A percentile compares a stretch with the other conserved stretches of the same genome.
Evolutionary conservation across 352 stramenopile species (phyloP).

Genomic region (Globisporangium apiculatum): DNA sequence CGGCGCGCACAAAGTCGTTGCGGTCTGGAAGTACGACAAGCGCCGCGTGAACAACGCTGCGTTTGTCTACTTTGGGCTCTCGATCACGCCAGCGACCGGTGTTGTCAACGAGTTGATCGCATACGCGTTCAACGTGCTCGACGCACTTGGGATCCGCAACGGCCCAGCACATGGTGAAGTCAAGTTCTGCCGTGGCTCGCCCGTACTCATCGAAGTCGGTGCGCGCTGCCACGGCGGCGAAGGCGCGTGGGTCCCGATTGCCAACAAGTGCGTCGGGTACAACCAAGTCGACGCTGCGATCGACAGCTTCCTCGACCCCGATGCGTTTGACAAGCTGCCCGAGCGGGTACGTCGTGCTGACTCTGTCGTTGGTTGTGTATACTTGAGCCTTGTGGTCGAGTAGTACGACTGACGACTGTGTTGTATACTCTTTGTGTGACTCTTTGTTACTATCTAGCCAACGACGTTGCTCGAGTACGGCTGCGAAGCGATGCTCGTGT

Average conservation of each 20-base stretch:
- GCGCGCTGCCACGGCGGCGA: conserved; percentile 94
- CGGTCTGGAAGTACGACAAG: conserved; percentile 98
- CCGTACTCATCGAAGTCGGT: conserved; percentile 94
- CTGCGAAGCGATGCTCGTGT: conserved; percentile 92
- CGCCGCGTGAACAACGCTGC: conserved; percentile 89
- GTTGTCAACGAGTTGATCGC: conserved; percentile 77
- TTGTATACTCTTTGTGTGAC: not conserved
- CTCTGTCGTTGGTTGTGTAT: not conserved
- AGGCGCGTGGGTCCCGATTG: conserved; percentile 90
- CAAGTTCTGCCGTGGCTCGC: conserved; percentile 77
- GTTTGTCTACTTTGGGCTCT: conserved; percentile 93
- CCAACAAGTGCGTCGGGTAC: conserved; percentile 89
- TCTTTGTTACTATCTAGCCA: conserved; percentile 22
- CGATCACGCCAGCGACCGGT: conserved; percentile 54
- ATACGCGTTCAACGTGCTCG: conserved; percentile 72
- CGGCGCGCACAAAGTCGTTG: conserved; percentile 92
- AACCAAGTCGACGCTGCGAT: conserved; percentile 91
- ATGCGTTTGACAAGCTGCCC: conserved; percentile 52
- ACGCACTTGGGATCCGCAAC: conserved; percentile 68
- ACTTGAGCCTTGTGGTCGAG: too few species aligned
- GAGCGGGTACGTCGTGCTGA: conserved; percentile 28
- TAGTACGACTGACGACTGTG: not conserved
- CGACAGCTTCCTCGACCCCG: conserved; percentile 66
- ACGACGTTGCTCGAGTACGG: conserved; percentile 74
- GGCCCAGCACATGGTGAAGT: conserved; percentile 78